Evolutionary conservation across 1,284 basidiomycete species (phyloP).

Genomic region (Entoloma clypeatum): DNA sequence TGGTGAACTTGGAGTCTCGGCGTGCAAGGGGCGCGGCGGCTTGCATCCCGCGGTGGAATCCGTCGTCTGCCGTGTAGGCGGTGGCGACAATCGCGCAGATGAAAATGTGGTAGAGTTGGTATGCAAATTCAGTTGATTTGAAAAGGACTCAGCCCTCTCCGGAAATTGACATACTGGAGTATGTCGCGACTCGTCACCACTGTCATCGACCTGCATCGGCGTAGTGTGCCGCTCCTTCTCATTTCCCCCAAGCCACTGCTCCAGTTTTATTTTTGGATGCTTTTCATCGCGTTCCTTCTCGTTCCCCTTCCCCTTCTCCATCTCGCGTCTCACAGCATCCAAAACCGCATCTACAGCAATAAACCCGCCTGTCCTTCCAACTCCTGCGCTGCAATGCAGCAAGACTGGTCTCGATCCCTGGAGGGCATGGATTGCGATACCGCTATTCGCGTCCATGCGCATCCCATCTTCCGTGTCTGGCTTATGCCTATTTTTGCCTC

Average conservation of each 20-base stretch:
- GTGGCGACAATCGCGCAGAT: background rate
- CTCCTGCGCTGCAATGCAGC: constrained; percentile 85
- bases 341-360: constrained; percentile 86
- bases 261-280: too few relatives aligned
- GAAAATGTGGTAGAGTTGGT: background rate
- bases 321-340: constrained; percentile 70
- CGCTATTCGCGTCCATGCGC: constrained; percentile 43
- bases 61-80: constrained; percentile 1
- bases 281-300: background rate
- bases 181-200: too few relatives aligned
- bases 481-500: background rate
- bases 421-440: constrained; percentile 46
- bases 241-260: background rate
- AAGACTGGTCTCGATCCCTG: constrained; percentile 52
- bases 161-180: too few relatives aligned
- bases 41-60: constrained; percentile 54
- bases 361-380: constrained; percentile 89
- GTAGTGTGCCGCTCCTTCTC: background rate
- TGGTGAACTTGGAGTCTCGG: constrained; percentile 44
- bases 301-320: constrained; percentile 31
- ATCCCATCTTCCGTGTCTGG: constrained; percentile 5
- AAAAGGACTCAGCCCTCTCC: too few relatives aligned
- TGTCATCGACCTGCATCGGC: constrained; percentile 16
- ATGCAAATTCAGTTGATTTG: constrained; percentile 3
- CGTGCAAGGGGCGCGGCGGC: constrained; percentile 55